Evolutionary conservation across 257 asterid species (phyloP).

Genomic region (Thymus mandschuricus): DNA sequence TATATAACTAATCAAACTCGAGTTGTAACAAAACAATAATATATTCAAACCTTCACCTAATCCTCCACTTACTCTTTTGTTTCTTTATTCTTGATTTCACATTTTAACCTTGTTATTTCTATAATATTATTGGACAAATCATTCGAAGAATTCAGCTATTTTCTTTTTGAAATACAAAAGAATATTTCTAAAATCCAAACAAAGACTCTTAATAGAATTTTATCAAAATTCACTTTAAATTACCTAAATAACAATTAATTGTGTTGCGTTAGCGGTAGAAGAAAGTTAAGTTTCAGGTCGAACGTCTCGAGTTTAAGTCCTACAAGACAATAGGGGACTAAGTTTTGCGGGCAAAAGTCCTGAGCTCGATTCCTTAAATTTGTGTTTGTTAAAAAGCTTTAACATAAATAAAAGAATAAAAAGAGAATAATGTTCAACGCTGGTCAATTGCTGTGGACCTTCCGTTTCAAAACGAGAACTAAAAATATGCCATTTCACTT

Average conservation of each 20-base stretch:
- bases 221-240: neutral
- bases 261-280: too few species aligned
- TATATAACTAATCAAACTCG: neutral
- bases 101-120: neutral
- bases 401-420: neutral
- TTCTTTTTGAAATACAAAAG: too few species aligned
- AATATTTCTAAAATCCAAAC: too few species aligned
- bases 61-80: neutral
- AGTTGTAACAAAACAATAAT: neutral
- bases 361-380: too few species aligned
- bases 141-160: neutral
- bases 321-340: too few species aligned
- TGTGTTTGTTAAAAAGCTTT: too few species aligned
- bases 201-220: too few species aligned
- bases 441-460: neutral
- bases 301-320: too few species aligned
- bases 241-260: neutral
- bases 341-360: too few species aligned
- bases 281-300: too few species aligned
- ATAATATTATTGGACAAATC: neutral
- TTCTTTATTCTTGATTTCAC: neutral
- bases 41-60: neutral
- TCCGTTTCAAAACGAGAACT: neutral
- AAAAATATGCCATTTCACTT: conserved; percentile 36
- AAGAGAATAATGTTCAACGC: conserved; percentile 19